phyloP scores from a whole-genome alignment of 2,329 filamentous ascomycete species.

The Westerdykella aurantiaca region DNA sequence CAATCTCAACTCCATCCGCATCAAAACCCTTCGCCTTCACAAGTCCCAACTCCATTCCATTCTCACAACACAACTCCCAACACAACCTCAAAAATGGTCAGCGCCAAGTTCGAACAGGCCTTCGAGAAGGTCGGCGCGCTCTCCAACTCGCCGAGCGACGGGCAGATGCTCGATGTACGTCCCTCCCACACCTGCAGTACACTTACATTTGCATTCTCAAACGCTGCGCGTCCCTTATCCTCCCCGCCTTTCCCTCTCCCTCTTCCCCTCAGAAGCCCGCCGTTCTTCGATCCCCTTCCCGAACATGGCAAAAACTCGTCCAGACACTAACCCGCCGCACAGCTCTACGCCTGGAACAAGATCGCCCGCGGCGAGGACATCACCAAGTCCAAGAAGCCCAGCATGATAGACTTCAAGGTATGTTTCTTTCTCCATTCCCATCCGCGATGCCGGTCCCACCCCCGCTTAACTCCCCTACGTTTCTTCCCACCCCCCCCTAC shows the following conservation, averaged over 20 bases:
- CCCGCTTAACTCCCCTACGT: background rate
- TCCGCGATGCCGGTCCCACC: background rate
- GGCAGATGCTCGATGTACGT: conserved; percentile 47
- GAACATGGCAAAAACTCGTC: background rate
- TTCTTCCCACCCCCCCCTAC: background rate
- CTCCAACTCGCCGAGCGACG: conserved; percentile 26
- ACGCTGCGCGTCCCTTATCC: background rate
- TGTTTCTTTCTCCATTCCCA: conserved; percentile 13
- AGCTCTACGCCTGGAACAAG: conserved; percentile 51
- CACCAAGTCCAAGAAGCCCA: conserved; percentile 46
- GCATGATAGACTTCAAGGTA: conserved; percentile 68
- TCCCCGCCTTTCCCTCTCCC: conserved; percentile 8
- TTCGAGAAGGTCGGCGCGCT: conserved; percentile 29
- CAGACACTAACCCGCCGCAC: conserved; percentile 1
- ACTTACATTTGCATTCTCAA: conserved; percentile 8
- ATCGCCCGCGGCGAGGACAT: conserved; percentile 37
- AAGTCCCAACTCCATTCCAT: background rate
- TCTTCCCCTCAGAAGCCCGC: background rate
- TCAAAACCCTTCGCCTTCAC: no score
- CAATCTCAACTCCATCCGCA: background rate
- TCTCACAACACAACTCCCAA: background rate
- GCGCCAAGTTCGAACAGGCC: conserved; percentile 26
- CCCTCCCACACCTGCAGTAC: background rate
- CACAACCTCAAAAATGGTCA: conserved; percentile 15
- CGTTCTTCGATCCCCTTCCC: background rate